These are phyloP conservation scores for Rhodotorula graminis DNA, from an alignment of 768 basidiomycete species.

Conservation along the genomic window DNA sequence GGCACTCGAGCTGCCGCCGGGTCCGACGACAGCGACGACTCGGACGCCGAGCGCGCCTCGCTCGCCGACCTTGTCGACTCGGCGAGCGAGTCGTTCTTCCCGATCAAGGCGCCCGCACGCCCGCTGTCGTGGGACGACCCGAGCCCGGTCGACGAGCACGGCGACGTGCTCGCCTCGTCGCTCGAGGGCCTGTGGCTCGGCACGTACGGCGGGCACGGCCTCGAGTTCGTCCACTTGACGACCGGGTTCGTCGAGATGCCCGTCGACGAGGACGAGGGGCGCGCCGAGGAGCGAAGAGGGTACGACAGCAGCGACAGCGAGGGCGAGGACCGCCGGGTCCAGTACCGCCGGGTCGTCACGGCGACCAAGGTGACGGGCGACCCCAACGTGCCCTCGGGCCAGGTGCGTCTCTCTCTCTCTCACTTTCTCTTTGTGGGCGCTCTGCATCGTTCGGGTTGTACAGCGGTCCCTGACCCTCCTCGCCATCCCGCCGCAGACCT, in stretches of 20 bases:
- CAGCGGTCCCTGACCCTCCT: background rate
- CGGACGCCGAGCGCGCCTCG: background rate
- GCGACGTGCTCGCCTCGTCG: constrained; percentile 6
- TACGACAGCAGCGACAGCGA: background rate
- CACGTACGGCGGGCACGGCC: constrained; percentile 33
- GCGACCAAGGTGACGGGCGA: constrained; percentile 38
- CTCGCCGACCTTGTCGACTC: constrained; percentile 21
- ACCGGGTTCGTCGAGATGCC: constrained; percentile 2
- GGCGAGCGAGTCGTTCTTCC: constrained; percentile 26
- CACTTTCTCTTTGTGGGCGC: too few relatives aligned
- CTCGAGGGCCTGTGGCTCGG: constrained; percentile 38
- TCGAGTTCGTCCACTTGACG: constrained; percentile 32
- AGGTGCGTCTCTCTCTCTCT: background rate
- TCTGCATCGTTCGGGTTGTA: too few relatives aligned
- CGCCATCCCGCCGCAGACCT: background rate
- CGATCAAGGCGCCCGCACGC: constrained; percentile 21
- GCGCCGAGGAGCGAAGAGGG: background rate
- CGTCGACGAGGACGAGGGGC: background rate
- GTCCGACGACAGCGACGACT: background rate
- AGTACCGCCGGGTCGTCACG: constrained; percentile 2
- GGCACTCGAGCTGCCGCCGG: background rate
- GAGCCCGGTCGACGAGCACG: background rate
- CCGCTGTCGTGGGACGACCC: background rate
- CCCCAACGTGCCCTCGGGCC: constrained; percentile 33
- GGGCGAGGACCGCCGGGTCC: background rate